Conservation (phyloP, 1,284 basidiomycete genomes). For the Ustilago lituana region DNA sequence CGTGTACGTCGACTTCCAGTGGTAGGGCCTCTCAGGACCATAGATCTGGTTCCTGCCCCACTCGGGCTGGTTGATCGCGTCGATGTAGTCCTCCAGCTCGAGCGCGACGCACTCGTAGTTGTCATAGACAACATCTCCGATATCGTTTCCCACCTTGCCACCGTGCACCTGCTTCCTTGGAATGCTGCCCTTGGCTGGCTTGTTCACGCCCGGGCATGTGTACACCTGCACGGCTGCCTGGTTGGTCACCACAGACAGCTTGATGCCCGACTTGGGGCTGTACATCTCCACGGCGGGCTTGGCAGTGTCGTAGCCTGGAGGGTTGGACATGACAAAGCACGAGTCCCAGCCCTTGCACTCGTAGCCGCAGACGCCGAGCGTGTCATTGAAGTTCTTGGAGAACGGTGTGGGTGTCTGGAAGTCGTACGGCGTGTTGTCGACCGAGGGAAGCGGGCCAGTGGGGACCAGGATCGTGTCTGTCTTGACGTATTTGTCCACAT, state of each 20-base stretch:
- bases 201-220: conserved; percentile 50
- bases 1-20: conserved; percentile 58
- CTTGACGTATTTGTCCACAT: conserved; percentile 55
- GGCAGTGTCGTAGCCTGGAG: conserved; percentile 43
- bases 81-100: conserved; percentile 62
- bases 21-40: conserved; percentile 49
- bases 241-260: conserved; percentile 48
- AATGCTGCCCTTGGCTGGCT: conserved; percentile 48
- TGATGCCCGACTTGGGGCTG: conserved; percentile 55
- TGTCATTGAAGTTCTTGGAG: conserved; percentile 50
- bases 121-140: conserved; percentile 50
- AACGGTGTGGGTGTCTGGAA: conserved; percentile 50
- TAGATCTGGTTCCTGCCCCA: conserved; percentile 59
- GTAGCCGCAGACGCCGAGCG: conserved; percentile 53
- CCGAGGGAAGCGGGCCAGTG: conserved; percentile 48
- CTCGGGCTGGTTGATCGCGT: conserved; percentile 56
- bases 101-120: conserved; percentile 57
- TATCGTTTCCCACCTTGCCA: conserved; percentile 48
- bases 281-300: conserved; percentile 53
- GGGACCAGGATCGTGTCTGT: conserved; percentile 56
- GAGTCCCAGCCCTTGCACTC: conserved; percentile 60
- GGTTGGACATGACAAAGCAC: conserved; percentile 56
- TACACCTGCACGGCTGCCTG: conserved; percentile 60
- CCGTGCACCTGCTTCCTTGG: conserved; percentile 61
- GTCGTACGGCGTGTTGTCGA: conserved; percentile 49